Evolutionary conservation across 306 rosid species (phyloP).

Genomic region (Ziziphus jujuba): DNA sequence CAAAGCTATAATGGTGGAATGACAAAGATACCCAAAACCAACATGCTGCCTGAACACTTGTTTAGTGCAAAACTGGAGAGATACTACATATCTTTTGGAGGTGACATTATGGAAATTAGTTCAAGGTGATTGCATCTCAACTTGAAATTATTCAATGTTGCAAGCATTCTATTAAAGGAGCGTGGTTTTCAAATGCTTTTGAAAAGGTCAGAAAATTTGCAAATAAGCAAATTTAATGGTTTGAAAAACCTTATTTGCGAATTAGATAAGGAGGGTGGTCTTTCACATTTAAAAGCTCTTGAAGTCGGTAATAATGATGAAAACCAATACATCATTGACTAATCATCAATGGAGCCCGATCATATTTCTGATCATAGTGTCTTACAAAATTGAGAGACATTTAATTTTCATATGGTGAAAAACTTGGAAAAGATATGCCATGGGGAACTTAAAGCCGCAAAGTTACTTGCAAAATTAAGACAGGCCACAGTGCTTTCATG

Average conservation of each 20-base stretch:
- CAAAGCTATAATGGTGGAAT: no score
- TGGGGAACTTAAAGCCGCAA: no score
- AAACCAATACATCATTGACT: not conserved
- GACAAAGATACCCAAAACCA: not conserved
- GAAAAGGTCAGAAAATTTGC: not conserved
- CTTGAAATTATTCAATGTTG: not conserved
- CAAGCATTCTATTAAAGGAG: not conserved
- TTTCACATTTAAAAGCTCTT: not conserved
- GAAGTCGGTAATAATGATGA: not conserved
- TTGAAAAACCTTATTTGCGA: not conserved
- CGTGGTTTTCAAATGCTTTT: not conserved
- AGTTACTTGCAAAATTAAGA: no score
- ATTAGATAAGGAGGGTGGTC: not conserved
- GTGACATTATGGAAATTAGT: no score
- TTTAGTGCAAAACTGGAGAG: not conserved
- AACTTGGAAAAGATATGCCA: no score
- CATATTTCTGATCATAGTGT: no score
- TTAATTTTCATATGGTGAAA: no score
- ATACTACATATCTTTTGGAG: not conserved
- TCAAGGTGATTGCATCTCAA: not conserved
- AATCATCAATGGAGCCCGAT: no score
- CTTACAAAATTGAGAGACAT: no score
- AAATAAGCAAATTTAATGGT: not conserved
- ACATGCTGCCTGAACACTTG: not conserved
- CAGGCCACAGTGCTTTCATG: fast-evolving